Evolutionary conservation across 2,329 filamentous ascomycete species (phyloP), one percentile per base, ranked within the genome.

Genomic region (Dactylonectria macrodidyma): DNA sequence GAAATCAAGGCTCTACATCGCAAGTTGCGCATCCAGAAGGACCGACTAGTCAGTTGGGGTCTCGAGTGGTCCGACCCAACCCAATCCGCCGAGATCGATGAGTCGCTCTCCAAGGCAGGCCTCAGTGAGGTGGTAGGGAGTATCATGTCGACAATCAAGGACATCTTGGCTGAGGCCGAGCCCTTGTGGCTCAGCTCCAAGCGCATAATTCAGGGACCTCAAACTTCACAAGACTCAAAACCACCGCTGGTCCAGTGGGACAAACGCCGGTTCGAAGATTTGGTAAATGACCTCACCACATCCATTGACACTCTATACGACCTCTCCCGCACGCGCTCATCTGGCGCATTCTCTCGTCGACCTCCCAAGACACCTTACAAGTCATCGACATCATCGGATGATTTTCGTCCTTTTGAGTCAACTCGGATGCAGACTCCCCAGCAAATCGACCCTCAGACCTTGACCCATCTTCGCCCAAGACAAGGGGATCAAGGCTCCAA

Each of bases 231-330:
- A 48, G 88, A 90, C 72, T 83, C 84, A 59, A 91, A 91, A 77
- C 79, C 82, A 5, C 83, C 87, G 0, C 78, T 90, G 71, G 87
- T 91, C 55, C 85, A 87, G 47, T 93, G 90, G 86, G 90, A 94
- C 80, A 92, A 91, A 78, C 83, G 84, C n/a, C 88, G 91, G 62
- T 95, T 95, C 73, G 90, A 93, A 74, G 92, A 94, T 74, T 84
- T 95, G 14, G 88, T 95, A 46, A 87, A 88, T 69, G 92, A 95
- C 75, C 83, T 95, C 70, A 95, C 92, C 16, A 89, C 89, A 6
- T 94, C 92, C 2, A 94, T 95, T 78, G 93, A 95, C 79, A 94
- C 91, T 0, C 85, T 95, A 1, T 95, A 93, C 78, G 92, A 95
- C 75, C 84, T 95, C 14, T 94, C 92, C 0, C 84, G 90, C 57